Percentiles rank a stretch among this genome's conserved stretches.
These are phyloP conservation scores for Agaricus blazei DNA, from an alignment of 768 basidiomycete genomes.

Conservation along the genomic window DNA sequence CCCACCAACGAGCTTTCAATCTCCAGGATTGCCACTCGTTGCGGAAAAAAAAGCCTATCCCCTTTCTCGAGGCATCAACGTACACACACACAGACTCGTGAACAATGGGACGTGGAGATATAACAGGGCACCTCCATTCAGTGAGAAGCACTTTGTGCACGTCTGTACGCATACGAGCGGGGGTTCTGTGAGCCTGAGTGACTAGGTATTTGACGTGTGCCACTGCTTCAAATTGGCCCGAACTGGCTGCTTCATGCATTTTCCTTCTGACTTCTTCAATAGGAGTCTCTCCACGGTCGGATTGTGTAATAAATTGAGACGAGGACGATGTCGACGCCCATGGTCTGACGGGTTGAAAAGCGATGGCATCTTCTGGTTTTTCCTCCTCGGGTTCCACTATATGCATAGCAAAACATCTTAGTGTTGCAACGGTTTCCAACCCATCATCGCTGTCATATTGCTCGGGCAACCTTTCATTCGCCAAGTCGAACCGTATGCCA, in stretches of 20 bases:
- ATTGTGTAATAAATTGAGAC: too few species aligned
- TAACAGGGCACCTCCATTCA: background rate
- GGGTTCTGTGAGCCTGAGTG: background rate
- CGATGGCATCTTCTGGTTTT: too few species aligned
- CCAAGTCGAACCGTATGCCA: too few species aligned
- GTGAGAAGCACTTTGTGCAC: background rate
- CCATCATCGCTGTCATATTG: too few species aligned
- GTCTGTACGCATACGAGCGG: background rate
- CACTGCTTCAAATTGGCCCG: background rate
- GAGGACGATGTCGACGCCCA: too few species aligned
- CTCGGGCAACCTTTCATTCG: too few species aligned
- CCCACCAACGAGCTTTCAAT: constrained; percentile 24
- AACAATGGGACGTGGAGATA: background rate
- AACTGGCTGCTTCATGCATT: background rate
- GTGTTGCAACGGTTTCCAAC: too few species aligned
- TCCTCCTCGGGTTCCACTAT: too few species aligned
- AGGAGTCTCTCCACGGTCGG: too few species aligned
- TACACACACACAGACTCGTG: background rate
- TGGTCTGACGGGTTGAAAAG: too few species aligned
- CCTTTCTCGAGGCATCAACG: constrained; percentile 37
- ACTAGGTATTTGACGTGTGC: background rate
- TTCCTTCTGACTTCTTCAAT: background rate
- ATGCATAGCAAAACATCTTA: too few species aligned
- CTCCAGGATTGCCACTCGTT: constrained; percentile 35
- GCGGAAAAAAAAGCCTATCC: constrained; percentile 34